Evolutionary conservation across 2,329 filamentous ascomycete genomes (phyloP).

Genomic region (Byssochlamys sp.): DNA sequence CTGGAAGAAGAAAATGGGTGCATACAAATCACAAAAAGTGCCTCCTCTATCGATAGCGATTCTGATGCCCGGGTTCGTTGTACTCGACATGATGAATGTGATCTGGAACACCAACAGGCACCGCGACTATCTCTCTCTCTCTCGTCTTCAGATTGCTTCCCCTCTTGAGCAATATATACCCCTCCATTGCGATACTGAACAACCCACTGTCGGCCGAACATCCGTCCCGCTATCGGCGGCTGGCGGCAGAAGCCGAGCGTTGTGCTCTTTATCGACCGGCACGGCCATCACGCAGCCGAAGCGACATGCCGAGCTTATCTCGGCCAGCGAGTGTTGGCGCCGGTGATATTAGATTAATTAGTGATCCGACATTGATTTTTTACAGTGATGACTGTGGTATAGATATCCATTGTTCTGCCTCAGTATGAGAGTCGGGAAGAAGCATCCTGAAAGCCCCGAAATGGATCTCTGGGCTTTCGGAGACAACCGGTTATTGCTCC

Average conservation of each 20-base stretch:
- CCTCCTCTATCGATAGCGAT: slow-evolving; percentile 13
- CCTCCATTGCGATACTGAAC: not conserved
- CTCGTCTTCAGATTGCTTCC: not conserved
- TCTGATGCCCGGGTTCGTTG: slow-evolving; percentile 3
- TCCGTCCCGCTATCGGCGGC: not conserved
- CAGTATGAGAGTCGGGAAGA: not conserved
- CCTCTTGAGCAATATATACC: not conserved
- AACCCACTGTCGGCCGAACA: not conserved
- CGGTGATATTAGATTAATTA: not conserved
- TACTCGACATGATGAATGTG: not conserved
- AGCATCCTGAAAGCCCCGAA: not conserved
- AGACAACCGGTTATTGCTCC: not conserved
- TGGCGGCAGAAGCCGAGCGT: not conserved
- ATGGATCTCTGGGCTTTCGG: not conserved
- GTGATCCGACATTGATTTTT: not conserved
- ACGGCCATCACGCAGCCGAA: not conserved
- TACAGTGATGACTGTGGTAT: too few species aligned
- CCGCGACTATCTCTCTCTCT: not conserved
- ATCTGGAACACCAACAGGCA: not conserved
- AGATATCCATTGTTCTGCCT: not conserved
- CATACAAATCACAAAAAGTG: slow-evolving; percentile 12
- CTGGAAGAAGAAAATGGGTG: not conserved
- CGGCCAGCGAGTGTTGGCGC: not conserved
- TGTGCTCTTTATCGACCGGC: not conserved
- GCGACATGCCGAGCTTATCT: not conserved